Base-by-base conservation (phyloP, 805 yeast genomes). In the Wickerhamiella parazyma region DNA sequence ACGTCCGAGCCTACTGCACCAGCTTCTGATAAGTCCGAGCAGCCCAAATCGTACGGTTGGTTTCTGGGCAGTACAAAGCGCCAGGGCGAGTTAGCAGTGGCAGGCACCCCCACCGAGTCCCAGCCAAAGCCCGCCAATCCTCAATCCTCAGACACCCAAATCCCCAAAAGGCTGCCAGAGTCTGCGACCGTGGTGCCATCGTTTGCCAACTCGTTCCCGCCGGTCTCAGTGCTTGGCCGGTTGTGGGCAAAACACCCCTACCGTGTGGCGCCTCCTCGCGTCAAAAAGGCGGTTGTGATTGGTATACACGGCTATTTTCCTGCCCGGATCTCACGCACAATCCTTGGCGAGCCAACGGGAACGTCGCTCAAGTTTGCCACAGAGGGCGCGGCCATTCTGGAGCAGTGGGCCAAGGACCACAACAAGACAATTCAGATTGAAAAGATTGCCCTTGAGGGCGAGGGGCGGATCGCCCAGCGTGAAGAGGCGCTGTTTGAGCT, bases 251-350 rank as follows among this genome's bases (percentile, higher is more conserved):
- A 24, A 44, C 46, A 12, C 33, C 41, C 55, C 49, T 59, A 45
- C 34, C 49, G 59, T 7, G 41, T 49, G 1, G 12, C 47, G 14
- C 58, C 60, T 1, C 37, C 46, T 1, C 43, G 38, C 6, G 46
- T 74, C 29, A 72, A 73, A 45, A 75, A 76, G 49, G 82, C 82
- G 0, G 70, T 89, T 24, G 80, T 91, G 28, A 75, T 89, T 46
- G 98, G 98, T 0, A 87, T 89, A 1, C 98, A 89, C 63, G 98
- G 98, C 0, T 89, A 87, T 56, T 89, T 91, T 65, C 98, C 98
- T 0, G 81, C 85, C 1, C 75, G 72, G 49, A 77, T 85, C 70
- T 67, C 91, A 8, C 65, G 98, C 41, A 86, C 94, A 0, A 55
- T 89, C 12, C 77, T 89, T 41, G 98, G 98, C 2, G 86, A 87